Conservation (phyloP, 805 yeast species). For the Saccharomycopsis lassenensis region DNA sequence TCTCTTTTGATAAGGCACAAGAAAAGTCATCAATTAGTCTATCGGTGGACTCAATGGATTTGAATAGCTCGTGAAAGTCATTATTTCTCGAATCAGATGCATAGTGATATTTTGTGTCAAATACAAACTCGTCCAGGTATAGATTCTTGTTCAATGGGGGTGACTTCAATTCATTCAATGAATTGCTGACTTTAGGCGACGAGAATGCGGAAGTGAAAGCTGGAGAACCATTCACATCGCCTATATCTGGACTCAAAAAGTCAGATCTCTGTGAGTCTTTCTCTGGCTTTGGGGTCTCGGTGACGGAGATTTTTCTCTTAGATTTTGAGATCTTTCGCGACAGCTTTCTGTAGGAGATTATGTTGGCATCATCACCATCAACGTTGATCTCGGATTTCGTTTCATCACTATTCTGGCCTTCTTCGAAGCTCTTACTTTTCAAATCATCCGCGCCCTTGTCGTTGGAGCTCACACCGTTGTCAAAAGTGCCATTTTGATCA, state of each 20-base stretch:
- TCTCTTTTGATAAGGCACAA: conserved; percentile 83
- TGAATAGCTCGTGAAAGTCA: conserved; percentile 71
- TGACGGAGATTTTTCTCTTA: not conserved
- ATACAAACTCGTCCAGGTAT: conserved; percentile 48
- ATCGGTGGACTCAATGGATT: conserved; percentile 57
- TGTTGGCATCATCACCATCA: conserved; percentile 5
- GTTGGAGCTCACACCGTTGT: not conserved
- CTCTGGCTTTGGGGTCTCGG: conserved; percentile 1
- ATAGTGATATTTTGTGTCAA: conserved; percentile 48
- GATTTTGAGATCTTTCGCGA: conserved; percentile 15
- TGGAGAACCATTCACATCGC: too few relatives aligned
- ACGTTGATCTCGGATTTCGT: not conserved
- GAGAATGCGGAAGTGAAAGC: not conserved
- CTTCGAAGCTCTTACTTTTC: not conserved
- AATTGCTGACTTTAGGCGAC: not conserved
- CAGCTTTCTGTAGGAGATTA: conserved; percentile 16
- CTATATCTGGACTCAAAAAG: too few relatives aligned
- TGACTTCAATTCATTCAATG: conserved; percentile 1
- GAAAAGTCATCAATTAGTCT: conserved; percentile 74
- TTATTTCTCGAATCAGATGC: conserved; percentile 54
- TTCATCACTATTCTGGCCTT: not conserved
- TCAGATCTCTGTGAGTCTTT: too few relatives aligned
- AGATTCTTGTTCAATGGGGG: conserved; percentile 24
- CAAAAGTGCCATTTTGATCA: not conserved
- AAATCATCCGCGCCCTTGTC: not conserved